Percentiles rank a stretch among this genome's conserved stretches.
These are phyloP conservation scores for Lipomyces chichibuensis DNA, from an alignment of 805 yeast species.

Conservation along the genomic window DNA sequence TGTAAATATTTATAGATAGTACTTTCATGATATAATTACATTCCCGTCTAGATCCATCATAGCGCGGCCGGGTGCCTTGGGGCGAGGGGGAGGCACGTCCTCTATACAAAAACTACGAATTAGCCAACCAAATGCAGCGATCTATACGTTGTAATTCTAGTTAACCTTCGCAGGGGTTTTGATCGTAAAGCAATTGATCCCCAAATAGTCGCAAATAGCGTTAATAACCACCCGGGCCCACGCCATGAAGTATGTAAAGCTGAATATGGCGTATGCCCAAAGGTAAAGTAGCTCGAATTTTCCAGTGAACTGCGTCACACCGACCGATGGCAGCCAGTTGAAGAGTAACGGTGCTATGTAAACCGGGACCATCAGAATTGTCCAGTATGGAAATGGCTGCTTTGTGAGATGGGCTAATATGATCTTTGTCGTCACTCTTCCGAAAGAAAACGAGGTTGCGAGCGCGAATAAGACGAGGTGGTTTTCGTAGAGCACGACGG, in stretches of 20 bases:
- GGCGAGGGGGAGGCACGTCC: no score
- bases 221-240: conserved; percentile 75
- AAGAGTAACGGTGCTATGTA: conserved; percentile 45
- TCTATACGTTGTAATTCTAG: not conserved
- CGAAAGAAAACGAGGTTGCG: conserved; percentile 81
- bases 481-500: conserved; percentile 49
- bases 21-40: not conserved
- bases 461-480: conserved; percentile 73
- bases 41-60: not conserved
- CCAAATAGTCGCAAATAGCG: conserved; percentile 77
- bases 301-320: conserved; percentile 36
- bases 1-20: not conserved
- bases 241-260: conserved; percentile 65
- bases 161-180: not conserved
- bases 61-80: not conserved
- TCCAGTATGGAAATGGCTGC: conserved; percentile 75
- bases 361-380: conserved; percentile 62
- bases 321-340: conserved; percentile 55
- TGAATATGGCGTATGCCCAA: conserved; percentile 64
- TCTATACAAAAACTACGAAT: not conserved
- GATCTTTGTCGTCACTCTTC: conserved; percentile 63
- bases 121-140: not conserved
- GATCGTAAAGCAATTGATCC: conserved; percentile 74
- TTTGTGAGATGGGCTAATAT: conserved; percentile 85
- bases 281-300: conserved; percentile 48